phyloP scores from a whole-genome alignment of 176 grass and related monocot genomes.

The Musa beccarii region DNA sequence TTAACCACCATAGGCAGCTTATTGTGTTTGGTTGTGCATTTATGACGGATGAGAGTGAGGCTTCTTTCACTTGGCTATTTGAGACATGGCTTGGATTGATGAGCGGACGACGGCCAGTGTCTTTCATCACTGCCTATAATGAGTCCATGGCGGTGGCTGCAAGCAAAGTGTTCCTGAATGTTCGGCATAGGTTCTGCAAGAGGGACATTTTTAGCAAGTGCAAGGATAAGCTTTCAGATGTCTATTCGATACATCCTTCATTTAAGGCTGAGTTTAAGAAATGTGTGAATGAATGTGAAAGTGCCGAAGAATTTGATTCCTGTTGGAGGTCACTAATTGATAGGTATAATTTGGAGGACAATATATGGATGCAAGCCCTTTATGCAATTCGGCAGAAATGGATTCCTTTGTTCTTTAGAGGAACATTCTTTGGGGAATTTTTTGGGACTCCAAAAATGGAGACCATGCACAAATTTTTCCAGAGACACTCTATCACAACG shows the following conservation, averaged over 20 bases:
- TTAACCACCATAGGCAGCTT: constrained; percentile 56
- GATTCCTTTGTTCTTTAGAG: constrained; percentile 41
- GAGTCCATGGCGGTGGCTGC: constrained; percentile 26
- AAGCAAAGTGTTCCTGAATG: constrained; percentile 30
- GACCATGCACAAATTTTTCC: constrained; percentile 51
- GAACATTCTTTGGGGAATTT: constrained; percentile 43
- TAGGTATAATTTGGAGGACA: constrained; percentile 36
- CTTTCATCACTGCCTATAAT: constrained; percentile 36
- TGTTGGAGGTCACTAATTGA: constrained; percentile 32
- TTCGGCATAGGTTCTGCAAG: constrained; percentile 40
- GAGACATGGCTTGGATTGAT: constrained; percentile 49
- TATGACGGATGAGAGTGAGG: constrained; percentile 48
- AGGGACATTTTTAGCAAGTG: constrained; percentile 39
- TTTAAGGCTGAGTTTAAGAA: constrained; percentile 49
- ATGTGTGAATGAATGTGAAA: constrained; percentile 38
- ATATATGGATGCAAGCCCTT: constrained; percentile 38
- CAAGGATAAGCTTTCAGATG: constrained; percentile 33
- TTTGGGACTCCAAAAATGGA: constrained; percentile 31
- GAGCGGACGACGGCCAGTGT: constrained; percentile 29
- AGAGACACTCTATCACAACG: constrained; percentile 46
- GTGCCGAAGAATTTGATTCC: constrained; percentile 40
- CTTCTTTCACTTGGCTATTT: constrained; percentile 51
- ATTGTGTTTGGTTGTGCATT: constrained; percentile 51
- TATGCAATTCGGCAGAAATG: constrained; percentile 39
- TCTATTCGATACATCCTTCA: constrained; percentile 29